These are phyloP conservation scores for Salvia rosmarinus DNA, from an alignment of 257 asterid species.

Conservation along the genomic window DNA sequence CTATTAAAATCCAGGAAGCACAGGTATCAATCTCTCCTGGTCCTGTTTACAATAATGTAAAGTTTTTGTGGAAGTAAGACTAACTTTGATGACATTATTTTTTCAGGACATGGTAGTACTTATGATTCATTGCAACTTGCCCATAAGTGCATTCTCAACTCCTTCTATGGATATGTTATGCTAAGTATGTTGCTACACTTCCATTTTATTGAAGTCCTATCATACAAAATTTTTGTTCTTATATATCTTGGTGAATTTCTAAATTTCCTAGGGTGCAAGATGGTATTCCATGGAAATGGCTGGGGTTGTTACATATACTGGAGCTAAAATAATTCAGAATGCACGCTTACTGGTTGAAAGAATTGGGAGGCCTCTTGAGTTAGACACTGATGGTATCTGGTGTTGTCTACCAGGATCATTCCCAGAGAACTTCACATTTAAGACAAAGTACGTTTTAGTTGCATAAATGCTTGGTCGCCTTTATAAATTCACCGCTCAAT, in stretches of 20 bases:
- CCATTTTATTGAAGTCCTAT: constrained; percentile 31
- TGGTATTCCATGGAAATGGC: constrained; percentile 99
- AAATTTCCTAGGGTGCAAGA: constrained; percentile 82
- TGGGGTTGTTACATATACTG: constrained; percentile 96
- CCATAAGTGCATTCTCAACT: constrained; percentile 97
- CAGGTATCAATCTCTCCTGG: constrained; percentile 56
- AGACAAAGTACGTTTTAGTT: constrained; percentile 62
- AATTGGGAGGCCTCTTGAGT: constrained; percentile 97
- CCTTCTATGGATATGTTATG: constrained; percentile 99
- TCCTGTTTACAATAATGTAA: constrained; percentile 24
- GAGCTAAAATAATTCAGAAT: constrained; percentile 97
- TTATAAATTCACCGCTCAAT: constrained; percentile 8
- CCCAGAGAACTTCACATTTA: constrained; percentile 95
- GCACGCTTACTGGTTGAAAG: constrained; percentile 95
- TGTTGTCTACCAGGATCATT: constrained; percentile 92
- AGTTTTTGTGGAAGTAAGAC: constrained; percentile 27
- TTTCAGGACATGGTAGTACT: constrained; percentile 89
- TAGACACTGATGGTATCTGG: constrained; percentile 99
- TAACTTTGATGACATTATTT: constrained; percentile 34
- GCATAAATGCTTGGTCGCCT: constrained; percentile 21
- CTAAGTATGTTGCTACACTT: constrained; percentile 64
- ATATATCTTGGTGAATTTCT: constrained; percentile 23
- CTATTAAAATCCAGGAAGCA: constrained; percentile 95
- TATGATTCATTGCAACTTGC: constrained; percentile 97
- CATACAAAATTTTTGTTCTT: constrained; percentile 29